Evolutionary conservation across 257 asterid genomes (phyloP), one percentile per base, ranked within the genome.

Genomic region (Fraxinus cuspidata): DNA sequence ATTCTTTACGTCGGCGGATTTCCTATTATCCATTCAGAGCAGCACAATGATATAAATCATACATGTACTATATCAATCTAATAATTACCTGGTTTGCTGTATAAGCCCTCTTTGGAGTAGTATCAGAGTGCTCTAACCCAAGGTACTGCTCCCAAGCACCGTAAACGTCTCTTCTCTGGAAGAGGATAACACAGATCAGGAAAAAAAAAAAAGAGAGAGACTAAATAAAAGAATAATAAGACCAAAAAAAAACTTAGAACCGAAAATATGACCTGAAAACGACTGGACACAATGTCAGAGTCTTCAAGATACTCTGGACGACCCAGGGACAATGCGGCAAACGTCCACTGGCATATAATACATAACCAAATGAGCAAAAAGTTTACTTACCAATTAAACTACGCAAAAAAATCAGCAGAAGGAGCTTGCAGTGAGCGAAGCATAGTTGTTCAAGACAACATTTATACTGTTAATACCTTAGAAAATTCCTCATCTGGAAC

Each of bases 81-180:
- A 25, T 2, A 9, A 63, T 27, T 84, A 86, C 91, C 91, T 89
- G 90, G 81, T 78, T 83, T 60, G 85, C 82, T 35, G 84, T 73
- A 72, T 80, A 83, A 63, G 88, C 71, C 74, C 86, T 84, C 78
- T 85, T 89, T 47, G 91, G 86, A 74, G 87, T 67, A 77, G 76
- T 76, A 60, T 85, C 89, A 37, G 81, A 51, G 80, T 89, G 93
- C 82, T 89, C 90, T 83, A 89, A 77, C 71, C 93, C 93, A 68
- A 89, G 90, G 83, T 87, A 87, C 84, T 84, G 91, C 82, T 87
- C 93, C 90, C 88, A 83, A 75, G 84, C 85, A 79, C 79, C 81
- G 75, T 67, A 73, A 71, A 73, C 66, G 64, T 85, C 87, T 53
- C 82, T 84, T 79, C 77, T 77, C 93, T 87, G 66, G 66, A 23